Conservation (phyloP, 2,329 filamentous ascomycete species). For the Pseudofabraea citricarpa region DNA sequence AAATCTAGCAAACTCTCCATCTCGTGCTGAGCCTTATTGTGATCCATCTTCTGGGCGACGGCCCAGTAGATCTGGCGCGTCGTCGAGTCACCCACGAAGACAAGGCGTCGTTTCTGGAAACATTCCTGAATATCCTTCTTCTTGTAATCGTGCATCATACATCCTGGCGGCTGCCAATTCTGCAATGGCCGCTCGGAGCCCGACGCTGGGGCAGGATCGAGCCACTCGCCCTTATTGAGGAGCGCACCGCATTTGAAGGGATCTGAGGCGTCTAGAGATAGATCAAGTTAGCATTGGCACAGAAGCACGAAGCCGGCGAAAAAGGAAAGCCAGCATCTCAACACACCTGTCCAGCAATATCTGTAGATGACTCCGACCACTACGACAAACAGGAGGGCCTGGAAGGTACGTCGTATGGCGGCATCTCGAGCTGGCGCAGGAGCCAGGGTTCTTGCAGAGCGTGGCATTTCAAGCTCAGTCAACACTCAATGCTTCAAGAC, state of each 20-base stretch:
- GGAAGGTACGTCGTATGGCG: slow-evolving; percentile 13
- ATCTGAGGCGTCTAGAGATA: slow-evolving; percentile 31
- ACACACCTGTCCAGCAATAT: slow-evolving; percentile 25
- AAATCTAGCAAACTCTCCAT: slow-evolving; percentile 29
- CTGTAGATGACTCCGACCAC: slow-evolving; percentile 22
- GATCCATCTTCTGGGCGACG: slow-evolving; percentile 42
- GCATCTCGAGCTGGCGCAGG: slow-evolving; percentile 2
- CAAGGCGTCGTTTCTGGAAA: slow-evolving; percentile 43
- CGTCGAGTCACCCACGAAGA: slow-evolving; percentile 58
- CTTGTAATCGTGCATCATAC: slow-evolving; percentile 52
- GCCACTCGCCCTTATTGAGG: slow-evolving; percentile 47
- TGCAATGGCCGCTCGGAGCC: slow-evolving; percentile 28
- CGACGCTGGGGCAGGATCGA: slow-evolving; percentile 26
- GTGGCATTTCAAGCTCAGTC: slow-evolving; percentile 4
- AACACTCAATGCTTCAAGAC: too few species aligned
- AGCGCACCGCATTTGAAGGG: slow-evolving; percentile 50
- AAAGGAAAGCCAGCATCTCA: too few species aligned
- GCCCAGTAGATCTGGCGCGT: slow-evolving; percentile 58
- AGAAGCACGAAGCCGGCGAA: background rate
- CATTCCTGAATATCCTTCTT: slow-evolving; percentile 47
- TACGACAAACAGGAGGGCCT: slow-evolving; percentile 14
- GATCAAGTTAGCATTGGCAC: background rate
- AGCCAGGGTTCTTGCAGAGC: background rate
- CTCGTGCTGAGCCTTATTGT: slow-evolving; percentile 30
- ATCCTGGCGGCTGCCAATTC: slow-evolving; percentile 56